Evolutionary conservation across 441 rosid genomes (phyloP).

Genomic region (Gossypium schwendimanii): DNA sequence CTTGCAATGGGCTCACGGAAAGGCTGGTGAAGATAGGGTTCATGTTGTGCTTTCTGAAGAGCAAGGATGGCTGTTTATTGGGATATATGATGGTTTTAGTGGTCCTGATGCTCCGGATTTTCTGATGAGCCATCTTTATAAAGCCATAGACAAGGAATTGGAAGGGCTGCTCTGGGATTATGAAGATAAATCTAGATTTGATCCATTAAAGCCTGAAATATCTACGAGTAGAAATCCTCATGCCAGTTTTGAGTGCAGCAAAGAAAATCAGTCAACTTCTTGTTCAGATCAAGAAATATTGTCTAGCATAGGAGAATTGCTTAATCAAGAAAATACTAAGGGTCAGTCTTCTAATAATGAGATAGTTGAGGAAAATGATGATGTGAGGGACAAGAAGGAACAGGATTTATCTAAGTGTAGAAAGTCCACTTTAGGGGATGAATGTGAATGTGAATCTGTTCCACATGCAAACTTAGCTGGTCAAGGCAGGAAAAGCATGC

Average conservation of each 20-base stretch:
- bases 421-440: conserved; percentile 23
- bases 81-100: conserved; percentile 93
- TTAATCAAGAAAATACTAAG: conserved; percentile 27
- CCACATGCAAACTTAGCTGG: conserved; percentile 39
- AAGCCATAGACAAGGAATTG: conserved; percentile 81
- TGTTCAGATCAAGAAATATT: conserved; percentile 30
- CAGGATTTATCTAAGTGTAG: conserved; percentile 21
- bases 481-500: conserved; percentile 64
- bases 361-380: conserved; percentile 40
- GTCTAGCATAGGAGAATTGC: conserved; percentile 24
- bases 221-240: conserved; percentile 20
- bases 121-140: conserved; percentile 79
- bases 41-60: conserved; percentile 95
- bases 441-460: conserved; percentile 26
- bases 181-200: conserved; percentile 45
- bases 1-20: conserved; percentile 98
- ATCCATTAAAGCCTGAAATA: conserved; percentile 28
- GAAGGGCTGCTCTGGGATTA: conserved; percentile 90
- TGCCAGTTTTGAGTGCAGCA: conserved; percentile 21
- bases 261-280: conserved; percentile 24
- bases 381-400: conserved; percentile 22
- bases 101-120: conserved; percentile 98
- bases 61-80: conserved; percentile 91
- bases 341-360: conserved; percentile 40
- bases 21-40: conserved; percentile 94